Conservation (phyloP, 1,139 yeast genomes). For the Pneumocystis sp. region DNA sequence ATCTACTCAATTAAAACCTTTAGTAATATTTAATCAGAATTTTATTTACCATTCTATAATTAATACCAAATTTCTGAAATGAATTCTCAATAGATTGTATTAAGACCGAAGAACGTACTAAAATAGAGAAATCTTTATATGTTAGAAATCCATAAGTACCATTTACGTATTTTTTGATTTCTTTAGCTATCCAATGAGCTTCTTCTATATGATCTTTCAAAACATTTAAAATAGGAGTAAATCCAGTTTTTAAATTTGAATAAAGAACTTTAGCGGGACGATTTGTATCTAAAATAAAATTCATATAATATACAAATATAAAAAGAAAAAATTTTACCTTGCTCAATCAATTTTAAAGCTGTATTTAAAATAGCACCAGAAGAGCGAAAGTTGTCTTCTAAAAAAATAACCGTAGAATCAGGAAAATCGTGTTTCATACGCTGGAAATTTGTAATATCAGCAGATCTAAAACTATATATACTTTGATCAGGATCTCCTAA, state of each 20-base stretch:
- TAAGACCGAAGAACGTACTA: conserved; percentile 49
- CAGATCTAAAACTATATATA: conserved; percentile 77
- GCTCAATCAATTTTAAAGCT: conserved; percentile 54
- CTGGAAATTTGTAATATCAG: conserved; percentile 52
- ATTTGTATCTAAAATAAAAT: neutral
- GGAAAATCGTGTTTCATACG: conserved; percentile 38
- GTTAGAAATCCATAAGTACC: conserved; percentile 22
- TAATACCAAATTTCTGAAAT: conserved; percentile 39
- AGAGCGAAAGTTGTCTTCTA: conserved; percentile 69
- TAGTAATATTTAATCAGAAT: neutral
- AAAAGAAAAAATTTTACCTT: conserved; percentile 28
- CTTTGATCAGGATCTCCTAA: conserved; percentile 74
- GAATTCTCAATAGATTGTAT: conserved; percentile 49
- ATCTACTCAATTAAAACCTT: conserved; percentile 19
- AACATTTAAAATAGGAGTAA: conserved; percentile 32
- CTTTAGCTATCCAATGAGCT: conserved; percentile 43
- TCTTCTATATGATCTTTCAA: conserved; percentile 36
- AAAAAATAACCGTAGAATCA: conserved; percentile 27
- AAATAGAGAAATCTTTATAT: conserved; percentile 50
- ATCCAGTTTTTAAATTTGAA: conserved; percentile 25
- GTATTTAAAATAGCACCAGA: conserved; percentile 48
- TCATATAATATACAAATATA: conserved; percentile 12
- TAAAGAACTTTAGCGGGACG: conserved; percentile 12
- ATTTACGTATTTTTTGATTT: conserved; percentile 28
- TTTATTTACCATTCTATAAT: conserved; percentile 35